Base-by-base conservation (phyloP, 2,329 filamentous ascomycete species). In the Trichoderma sp. region DNA sequence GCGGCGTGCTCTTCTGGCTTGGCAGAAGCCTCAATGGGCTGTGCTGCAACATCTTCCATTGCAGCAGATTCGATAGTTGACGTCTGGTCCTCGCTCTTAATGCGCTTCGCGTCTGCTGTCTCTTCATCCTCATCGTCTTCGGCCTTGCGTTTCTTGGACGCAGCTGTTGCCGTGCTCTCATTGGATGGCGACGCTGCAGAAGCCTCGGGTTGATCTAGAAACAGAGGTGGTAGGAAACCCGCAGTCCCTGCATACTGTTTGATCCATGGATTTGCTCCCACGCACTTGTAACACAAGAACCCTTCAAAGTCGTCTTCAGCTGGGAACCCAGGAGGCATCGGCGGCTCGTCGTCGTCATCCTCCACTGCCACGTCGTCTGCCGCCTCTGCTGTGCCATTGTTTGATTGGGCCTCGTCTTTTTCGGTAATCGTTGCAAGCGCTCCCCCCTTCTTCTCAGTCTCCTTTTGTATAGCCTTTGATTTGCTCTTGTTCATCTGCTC, bases 241-340 rank as follows among this genome's bases (percentile, higher is more conserved):
- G 88, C 77, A 0, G 92, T 88, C 2, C 91, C 91, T 6, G 92
- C 94, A 77, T 98, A 98, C 72, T 85, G 85, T 81, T 95, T 96
- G 78, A 98, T 91, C 96, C 96, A 99, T 0, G 94, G 92, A 74
- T 94, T 88, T 1, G 93, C 88, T 52, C 94, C 89, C 16, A 97
- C 87, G 74, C 96, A 99, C 77, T 97, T 96, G 83, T 96, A 97
- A 83, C 96, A 99, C 47, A 99, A 86, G 75, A 98, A 91, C 33
- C 91, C 88, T 65, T 96, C 93, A 73, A 99, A 99, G 35, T 91
- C 89, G 33, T 97, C 93, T 75, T 98, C 95, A 0, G 86, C 85
- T 0, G 96, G 96, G 73, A 99, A 99, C 0, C 93, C 93, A 0
- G 91, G 89, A 0, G 95, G 95, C 68, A 93, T 83, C 0, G 93